Percentiles rank a stretch among this genome's conserved stretches.
phyloP scores from a whole-genome alignment of 2,329 filamentous ascomycete genomes.

The Berkeleyomyces basicola region DNA sequence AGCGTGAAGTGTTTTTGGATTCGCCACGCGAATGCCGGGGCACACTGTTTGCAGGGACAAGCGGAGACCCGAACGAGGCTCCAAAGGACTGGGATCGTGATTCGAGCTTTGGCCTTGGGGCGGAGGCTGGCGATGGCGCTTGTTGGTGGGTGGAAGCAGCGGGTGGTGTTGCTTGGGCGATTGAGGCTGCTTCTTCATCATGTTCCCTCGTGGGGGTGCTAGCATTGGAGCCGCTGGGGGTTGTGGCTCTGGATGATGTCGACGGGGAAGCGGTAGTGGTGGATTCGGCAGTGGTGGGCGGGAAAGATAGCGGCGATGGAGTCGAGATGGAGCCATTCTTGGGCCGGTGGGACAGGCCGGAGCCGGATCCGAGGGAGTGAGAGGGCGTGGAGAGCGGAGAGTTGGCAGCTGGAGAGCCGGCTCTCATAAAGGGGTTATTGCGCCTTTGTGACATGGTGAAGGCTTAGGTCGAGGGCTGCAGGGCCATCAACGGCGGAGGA shows the following conservation, averaged over 20 bases:
- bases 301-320: conserved; percentile 29
- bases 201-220: not conserved
- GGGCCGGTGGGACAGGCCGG: conserved; percentile 36
- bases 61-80: conserved; percentile 30
- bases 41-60: conserved; percentile 23
- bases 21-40: conserved; percentile 32
- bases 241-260: not conserved
- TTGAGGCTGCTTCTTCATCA: not conserved
- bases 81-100: conserved; percentile 12
- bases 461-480: not conserved
- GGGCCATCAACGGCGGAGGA: not conserved
- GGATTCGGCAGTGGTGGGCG: conserved; percentile 18
- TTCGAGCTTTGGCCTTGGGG: conserved; percentile 1
- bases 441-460: conserved; percentile 44
- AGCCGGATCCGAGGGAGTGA: conserved; percentile 36
- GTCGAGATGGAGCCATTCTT: conserved; percentile 60
- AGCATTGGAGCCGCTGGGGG: not conserved
- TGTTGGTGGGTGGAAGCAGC: not conserved
- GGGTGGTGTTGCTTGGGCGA: not conserved
- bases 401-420: conserved; percentile 35
- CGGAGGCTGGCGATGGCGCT: not conserved
- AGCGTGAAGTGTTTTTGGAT: conserved; percentile 47
- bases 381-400: conserved; percentile 1
- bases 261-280: not conserved
- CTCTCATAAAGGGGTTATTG: conserved; percentile 64